phyloP scores from a whole-genome alignment of 75 land plant species.

The Sequoia sempervirens region DNA sequence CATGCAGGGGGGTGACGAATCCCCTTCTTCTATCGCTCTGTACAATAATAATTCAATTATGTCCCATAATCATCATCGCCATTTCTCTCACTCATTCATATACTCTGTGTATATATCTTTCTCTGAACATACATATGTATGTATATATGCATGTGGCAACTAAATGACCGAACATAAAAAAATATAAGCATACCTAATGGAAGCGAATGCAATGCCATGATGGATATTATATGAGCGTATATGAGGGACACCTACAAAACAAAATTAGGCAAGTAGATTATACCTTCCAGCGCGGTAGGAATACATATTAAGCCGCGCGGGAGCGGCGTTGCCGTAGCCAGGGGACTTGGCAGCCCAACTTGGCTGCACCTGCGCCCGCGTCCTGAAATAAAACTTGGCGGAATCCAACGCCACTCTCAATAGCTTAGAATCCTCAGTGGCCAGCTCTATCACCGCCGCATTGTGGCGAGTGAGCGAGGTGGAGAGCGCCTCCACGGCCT shows the following conservation, averaged over 20 bases:
- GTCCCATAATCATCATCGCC: background rate
- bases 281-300: slow-evolving; percentile 83
- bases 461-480: slow-evolving; percentile 60
- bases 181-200: background rate
- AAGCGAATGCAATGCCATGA: background rate
- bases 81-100: slow-evolving; percentile 16
- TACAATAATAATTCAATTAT: slow-evolving; percentile 5
- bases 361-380: slow-evolving; percentile 22
- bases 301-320: slow-evolving; percentile 39
- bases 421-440: slow-evolving; percentile 52
- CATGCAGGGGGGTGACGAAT: slow-evolving; percentile 83
- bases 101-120: background rate
- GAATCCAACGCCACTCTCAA: slow-evolving; percentile 75
- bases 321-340: slow-evolving; percentile 14
- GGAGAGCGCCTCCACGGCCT: slow-evolving; percentile 70
- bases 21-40: slow-evolving; percentile 75
- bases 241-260: too few relatives aligned
- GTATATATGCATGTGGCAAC: background rate
- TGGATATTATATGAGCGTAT: background rate
- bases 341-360: slow-evolving; percentile 11
- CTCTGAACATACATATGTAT: background rate
- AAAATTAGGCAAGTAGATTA: background rate
- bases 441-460: slow-evolving; percentile 78
- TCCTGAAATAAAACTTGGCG: slow-evolving; percentile 63
- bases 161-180: background rate